Base-by-base conservation (phyloP, 208 protist genomes). In the Tritrichomonas foetus region DNA sequence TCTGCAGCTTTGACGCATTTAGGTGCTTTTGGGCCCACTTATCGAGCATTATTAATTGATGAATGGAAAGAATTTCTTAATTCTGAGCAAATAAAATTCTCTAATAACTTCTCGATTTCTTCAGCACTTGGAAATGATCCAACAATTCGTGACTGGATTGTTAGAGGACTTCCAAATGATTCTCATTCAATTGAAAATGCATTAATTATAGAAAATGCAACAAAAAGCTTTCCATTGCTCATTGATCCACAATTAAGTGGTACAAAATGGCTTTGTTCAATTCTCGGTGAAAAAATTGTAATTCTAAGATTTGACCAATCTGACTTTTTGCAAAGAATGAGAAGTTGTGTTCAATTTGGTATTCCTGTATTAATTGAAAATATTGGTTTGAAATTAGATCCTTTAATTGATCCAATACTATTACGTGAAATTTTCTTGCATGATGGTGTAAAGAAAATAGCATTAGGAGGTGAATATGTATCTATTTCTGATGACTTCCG, bases 191-290 rank as follows among this genome's bases (percentile, higher is more conserved):
- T 98, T 3, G 97, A 99, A 95, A 99, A 99, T 95, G 98, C 98
- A 89, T 96, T 98, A 36, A 98, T 99, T 93, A 96, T 99, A 44
- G 50, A 72, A 64, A 64, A 30, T 49, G 9, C 33, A 57, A 97
- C 95, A 57, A 98, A 98, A 94, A 98, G 97, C 95, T 99, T 98
- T 98, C 98, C 98, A 92, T 96, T 99, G 57, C 96, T 99, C 93
- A 99, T 99, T 93, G 98, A 99, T 95, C 98, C 98, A 33, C 98
- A 99, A 96, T 95, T 99, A 50, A 98, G 99, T 96, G 98, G 98
- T 66, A 97, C 99, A 89, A 97, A 97, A 93, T 99, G 98, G 98
- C 98, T 99, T 93, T 96, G 96, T 44, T 97, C 97, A 57, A 97
- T 97, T 93, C 97, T 98, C 95, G 97, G 98, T 94, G 97, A 97